Conservation (phyloP, 495 filamentous ascomycete genomes). For the Xanthoparmelia taractica region DNA sequence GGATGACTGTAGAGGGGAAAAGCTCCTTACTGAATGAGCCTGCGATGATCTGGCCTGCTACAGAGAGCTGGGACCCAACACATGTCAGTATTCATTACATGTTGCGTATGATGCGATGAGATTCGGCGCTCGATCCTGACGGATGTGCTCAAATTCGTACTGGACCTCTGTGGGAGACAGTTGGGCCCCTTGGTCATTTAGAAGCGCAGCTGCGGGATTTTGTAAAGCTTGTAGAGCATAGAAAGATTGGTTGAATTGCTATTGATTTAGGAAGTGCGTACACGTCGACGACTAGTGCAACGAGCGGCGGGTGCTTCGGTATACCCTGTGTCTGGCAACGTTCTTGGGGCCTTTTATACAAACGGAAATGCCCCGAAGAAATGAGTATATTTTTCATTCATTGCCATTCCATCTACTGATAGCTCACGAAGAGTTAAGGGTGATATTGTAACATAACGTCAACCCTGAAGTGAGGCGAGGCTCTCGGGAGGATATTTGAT, state of each 20-base stretch:
- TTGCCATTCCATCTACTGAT: background rate
- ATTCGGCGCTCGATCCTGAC: background rate
- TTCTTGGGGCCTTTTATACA: background rate
- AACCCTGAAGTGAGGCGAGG: background rate
- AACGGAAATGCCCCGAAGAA: background rate
- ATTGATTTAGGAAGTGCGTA: background rate
- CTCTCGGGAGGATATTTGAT: background rate
- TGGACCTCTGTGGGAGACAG: slow-evolving; percentile 5
- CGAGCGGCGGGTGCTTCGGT: background rate
- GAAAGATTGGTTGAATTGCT: background rate
- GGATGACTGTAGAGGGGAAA: background rate
- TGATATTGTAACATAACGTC: background rate
- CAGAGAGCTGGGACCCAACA: background rate
- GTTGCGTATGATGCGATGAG: slow-evolving; percentile 7
- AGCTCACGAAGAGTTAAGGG: background rate
- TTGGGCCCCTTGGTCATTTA: background rate
- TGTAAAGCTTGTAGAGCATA: background rate
- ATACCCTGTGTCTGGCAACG: background rate
- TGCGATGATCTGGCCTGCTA: background rate
- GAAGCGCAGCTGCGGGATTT: background rate
- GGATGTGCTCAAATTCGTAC: slow-evolving; percentile 5
- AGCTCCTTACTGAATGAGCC: background rate
- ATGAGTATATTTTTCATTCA: background rate
- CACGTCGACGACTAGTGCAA: background rate
- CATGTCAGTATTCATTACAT: background rate